Base-by-base conservation (phyloP, 331 rosid species). In the Prunus yedoensis region DNA sequence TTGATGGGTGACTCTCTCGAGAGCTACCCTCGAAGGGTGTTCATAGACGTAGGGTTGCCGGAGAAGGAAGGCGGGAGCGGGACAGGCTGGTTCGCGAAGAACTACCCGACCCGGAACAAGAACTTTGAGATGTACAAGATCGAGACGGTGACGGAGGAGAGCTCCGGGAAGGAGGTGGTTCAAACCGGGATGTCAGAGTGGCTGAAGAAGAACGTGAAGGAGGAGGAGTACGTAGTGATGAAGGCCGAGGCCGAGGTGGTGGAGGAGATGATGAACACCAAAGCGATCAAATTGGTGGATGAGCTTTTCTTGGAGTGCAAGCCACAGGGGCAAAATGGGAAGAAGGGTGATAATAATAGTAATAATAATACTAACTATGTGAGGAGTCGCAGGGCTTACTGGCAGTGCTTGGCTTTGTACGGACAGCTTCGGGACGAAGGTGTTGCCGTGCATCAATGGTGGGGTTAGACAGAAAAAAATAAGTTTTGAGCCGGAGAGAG, bases 371-470 rank as follows among this genome's bases (percentile, higher is more conserved):
- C 43, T 38, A 69, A 16, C 0, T 76, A 75, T 41, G 1, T 7
- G 25, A 80, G 73, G 62, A 84, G 85, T 13, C 49, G 82, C 6
- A 86, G 91, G 70, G 91, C 98, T 60, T 93, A 93, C 52, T 93
- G 98, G 97, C 88, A 91, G 67, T 93, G 97, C 64, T 81, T 93
- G 85, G 97, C 97, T 0, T 49, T 93, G 78, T 93, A 93, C 45
- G 97, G 97, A 0, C 86, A 74, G 74, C 85, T 93, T 15, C 84
- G 90, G 18, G 98, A 93, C 54, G 91, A 89, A 80, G 97, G 98
- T 60, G 93, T 93, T 8, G 97, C 96, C 11, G 98, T 93, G 73
- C 97, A 93, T 68, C 98, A 93, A 18, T 93, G 98, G 98, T 91
- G 97, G 93, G 96, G 91, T 81, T 88, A 54, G 66, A 71, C 10